Percentiles rank a stretch among this genome's conserved stretches.
Conservation (phyloP, 805 yeast genomes). For the Saccharomycopsis babjevae region DNA sequence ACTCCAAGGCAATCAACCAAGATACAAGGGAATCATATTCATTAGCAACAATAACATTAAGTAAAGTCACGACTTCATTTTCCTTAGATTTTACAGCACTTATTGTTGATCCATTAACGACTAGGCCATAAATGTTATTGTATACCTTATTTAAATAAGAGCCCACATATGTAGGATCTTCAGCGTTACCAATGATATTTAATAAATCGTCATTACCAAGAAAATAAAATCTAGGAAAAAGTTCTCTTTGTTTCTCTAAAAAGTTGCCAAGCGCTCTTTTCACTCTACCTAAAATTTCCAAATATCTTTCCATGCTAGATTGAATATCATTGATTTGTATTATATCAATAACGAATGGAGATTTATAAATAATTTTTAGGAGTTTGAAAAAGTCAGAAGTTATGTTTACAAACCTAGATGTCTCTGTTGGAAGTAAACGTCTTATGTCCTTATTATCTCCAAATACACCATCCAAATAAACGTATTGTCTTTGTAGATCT, state of each 20-base stretch:
- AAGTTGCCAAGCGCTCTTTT: conserved; percentile 64
- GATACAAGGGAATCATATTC: conserved; percentile 39
- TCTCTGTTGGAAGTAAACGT: conserved; percentile 58
- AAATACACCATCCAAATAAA: conserved; percentile 73
- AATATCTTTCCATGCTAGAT: conserved; percentile 36
- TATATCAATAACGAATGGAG: conserved; percentile 46
- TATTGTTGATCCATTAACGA: conserved; percentile 29
- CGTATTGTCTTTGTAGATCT: conserved; percentile 84
- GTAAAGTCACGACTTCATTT: conserved; percentile 45
- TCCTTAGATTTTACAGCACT: conserved; percentile 49
- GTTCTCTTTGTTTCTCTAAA: conserved; percentile 66
- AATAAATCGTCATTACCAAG: conserved; percentile 84
- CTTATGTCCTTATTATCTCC: conserved; percentile 48
- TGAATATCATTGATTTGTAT: conserved; percentile 40
- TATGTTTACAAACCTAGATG: conserved; percentile 51
- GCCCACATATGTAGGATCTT: conserved; percentile 36
- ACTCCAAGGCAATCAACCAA: conserved; percentile 55
- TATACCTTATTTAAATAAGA: conserved; percentile 64
- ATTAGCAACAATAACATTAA: conserved; percentile 33
- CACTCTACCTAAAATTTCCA: conserved; percentile 48
- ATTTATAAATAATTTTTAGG: conserved; percentile 39
- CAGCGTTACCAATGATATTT: conserved; percentile 65
- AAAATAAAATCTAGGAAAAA: conserved; percentile 76
- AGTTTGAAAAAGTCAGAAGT: conserved; percentile 50
- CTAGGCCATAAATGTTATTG: conserved; percentile 44